phyloP scores from a whole-genome alignment of 1,284 basidiomycete genomes.

The Pyrrhoderma lamaoense region DNA sequence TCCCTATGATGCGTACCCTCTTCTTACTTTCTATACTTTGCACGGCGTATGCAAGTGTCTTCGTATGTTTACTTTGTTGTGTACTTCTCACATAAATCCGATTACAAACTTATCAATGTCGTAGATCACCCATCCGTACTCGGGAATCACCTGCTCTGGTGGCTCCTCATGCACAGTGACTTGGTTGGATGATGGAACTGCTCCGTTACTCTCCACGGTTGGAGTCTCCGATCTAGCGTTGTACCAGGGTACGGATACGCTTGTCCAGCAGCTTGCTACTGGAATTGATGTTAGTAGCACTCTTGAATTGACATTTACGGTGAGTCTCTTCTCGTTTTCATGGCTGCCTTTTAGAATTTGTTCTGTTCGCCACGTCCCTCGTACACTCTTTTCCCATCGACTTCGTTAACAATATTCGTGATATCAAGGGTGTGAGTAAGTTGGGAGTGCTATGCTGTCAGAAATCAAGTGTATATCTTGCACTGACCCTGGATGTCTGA shows the following conservation, averaged over 20 bases:
- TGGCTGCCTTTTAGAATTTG: neutral
- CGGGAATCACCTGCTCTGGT: slow-evolving; percentile 13
- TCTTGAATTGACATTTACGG: slow-evolving; percentile 11
- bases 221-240: slow-evolving; percentile 14
- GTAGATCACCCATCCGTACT: slow-evolving; percentile 16
- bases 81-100: too few relatives aligned
- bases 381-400: neutral
- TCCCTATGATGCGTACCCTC: too few relatives aligned
- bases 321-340: slow-evolving; percentile 1
- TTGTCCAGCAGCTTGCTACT: slow-evolving; percentile 16
- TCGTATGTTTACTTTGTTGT: too few relatives aligned
- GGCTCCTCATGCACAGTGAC: slow-evolving; percentile 10
- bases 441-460: too few relatives aligned
- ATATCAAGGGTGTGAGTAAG: too few relatives aligned
- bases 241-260: slow-evolving; percentile 14
- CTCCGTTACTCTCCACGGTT: slow-evolving; percentile 14
- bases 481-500: neutral
- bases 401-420: too few relatives aligned
- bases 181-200: slow-evolving; percentile 16
- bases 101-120: too few relatives aligned
- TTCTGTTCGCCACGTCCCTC: neutral
- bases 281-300: slow-evolving; percentile 14
- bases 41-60: too few relatives aligned
- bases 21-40: too few relatives aligned
- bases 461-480: too few relatives aligned